Percentiles rank a stretch among this genome's conserved stretches.
Evolutionary conservation across 768 basidiomycete species (phyloP).

Genomic region (Leccinum subgranulosum): DNA sequence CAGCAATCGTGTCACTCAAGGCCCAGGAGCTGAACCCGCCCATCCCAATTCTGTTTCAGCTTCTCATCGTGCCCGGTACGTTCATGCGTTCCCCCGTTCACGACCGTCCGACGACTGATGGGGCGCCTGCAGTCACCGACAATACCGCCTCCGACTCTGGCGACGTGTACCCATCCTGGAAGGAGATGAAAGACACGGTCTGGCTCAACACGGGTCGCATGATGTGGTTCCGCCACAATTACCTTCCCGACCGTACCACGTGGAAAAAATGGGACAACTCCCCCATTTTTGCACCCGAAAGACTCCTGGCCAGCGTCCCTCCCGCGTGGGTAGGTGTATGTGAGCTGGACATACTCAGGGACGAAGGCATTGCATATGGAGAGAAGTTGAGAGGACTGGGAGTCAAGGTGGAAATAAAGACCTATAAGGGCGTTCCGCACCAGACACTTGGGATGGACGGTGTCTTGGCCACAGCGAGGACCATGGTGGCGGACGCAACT

Average conservation of each 20-base stretch:
- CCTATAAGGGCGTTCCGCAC: conserved; percentile 61
- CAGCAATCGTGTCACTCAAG: conserved; percentile 62
- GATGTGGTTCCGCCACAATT: conserved; percentile 69
- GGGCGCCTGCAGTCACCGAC: conserved; percentile 45
- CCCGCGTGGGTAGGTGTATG: conserved; percentile 60
- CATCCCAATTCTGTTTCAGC: conserved; percentile 59
- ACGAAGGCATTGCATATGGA: conserved; percentile 64
- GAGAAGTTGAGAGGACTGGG: conserved; percentile 53
- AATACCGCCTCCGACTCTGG: conserved; percentile 54
- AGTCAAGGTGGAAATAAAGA: conserved; percentile 49
- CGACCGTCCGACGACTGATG: neutral
- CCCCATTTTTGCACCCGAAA: conserved; percentile 64
- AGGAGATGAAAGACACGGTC: conserved; percentile 52
- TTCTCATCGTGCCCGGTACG: conserved; percentile 59
- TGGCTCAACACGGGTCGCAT: conserved; percentile 61
- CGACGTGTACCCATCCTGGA: conserved; percentile 47
- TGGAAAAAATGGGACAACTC: conserved; percentile 67
- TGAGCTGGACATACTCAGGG: conserved; percentile 63
- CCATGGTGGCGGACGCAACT: conserved; percentile 20
- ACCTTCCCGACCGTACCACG: conserved; percentile 60
- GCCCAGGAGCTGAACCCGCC: conserved; percentile 47
- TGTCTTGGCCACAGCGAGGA: conserved; percentile 10
- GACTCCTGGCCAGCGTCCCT: conserved; percentile 47
- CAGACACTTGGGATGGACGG: conserved; percentile 73
- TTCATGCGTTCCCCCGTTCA: neutral